Evolutionary conservation across 257 asterid species (phyloP).

Genomic region (Pogostemon cablin): DNA sequence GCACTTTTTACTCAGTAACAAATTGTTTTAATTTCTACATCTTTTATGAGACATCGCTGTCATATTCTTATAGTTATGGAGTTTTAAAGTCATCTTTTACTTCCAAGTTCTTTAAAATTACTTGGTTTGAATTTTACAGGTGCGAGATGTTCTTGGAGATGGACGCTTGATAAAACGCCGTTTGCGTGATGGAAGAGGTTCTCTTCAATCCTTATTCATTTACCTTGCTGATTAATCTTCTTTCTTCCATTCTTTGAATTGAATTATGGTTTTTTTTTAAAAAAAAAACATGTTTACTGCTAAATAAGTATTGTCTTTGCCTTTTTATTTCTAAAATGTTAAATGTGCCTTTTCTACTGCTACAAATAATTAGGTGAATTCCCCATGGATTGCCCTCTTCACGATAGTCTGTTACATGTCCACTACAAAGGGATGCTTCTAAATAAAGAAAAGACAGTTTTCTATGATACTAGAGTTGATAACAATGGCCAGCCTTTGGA

Average conservation of each 20-base stretch:
- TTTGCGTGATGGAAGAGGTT: constrained; percentile 89
- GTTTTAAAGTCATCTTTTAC: constrained; percentile 11
- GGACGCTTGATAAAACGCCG: constrained; percentile 96
- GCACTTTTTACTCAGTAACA: neutral
- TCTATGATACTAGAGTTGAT: constrained; percentile 78
- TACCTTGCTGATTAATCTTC: constrained; percentile 9
- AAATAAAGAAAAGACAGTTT: constrained; percentile 72
- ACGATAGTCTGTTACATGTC: constrained; percentile 81
- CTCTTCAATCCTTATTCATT: too few species aligned
- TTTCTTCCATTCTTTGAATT: neutral
- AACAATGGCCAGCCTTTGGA: constrained; percentile 80
- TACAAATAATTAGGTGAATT: constrained; percentile 75
- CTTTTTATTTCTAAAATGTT: constrained; percentile 27
- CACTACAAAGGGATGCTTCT: constrained; percentile 94
- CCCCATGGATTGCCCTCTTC: constrained; percentile 99
- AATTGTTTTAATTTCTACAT: neutral
- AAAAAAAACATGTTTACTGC: constrained; percentile 1
- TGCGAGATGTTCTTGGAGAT: constrained; percentile 97
- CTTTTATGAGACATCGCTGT: neutral
- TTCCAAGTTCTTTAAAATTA: constrained; percentile 31
- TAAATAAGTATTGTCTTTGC: constrained; percentile 19
- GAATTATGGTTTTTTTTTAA: neutral
- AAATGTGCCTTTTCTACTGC: constrained; percentile 30
- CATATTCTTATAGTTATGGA: constrained; percentile 4
- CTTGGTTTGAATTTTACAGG: constrained; percentile 50